phyloP scores from a whole-genome alignment of 176 grass and related monocot genomes.

The Bromus sterilis region DNA sequence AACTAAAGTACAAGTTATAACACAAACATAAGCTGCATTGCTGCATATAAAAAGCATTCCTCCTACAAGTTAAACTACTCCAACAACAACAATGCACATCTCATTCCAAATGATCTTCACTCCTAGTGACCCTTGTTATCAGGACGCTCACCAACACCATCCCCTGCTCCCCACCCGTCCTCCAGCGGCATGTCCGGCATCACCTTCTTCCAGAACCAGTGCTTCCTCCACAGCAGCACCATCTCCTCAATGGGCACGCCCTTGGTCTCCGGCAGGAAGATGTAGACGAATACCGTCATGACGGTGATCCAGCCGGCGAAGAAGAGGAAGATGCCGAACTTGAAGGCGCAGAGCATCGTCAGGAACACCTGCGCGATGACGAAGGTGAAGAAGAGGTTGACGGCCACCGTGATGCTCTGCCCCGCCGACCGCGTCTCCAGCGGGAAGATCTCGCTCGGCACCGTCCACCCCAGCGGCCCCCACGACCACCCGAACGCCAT shows the following conservation, averaged over 20 bases:
- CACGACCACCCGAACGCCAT: constrained; percentile 91
- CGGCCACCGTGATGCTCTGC: constrained; percentile 94
- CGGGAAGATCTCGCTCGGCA: constrained; percentile 97
- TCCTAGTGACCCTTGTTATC: neutral
- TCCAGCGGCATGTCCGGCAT: constrained; percentile 46
- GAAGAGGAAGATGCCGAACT: constrained; percentile 98
- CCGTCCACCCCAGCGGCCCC: constrained; percentile 90
- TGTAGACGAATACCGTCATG: constrained; percentile 76
- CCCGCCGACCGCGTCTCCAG: constrained; percentile 88
- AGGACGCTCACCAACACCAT: neutral
- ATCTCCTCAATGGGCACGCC: constrained; percentile 98
- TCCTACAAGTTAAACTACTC: constrained; percentile 2
- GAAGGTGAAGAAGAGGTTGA: constrained; percentile 89
- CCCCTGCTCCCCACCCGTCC: constrained; percentile 23
- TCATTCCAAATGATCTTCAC: neutral
- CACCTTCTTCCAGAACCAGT: constrained; percentile 90
- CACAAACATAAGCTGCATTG: neutral
- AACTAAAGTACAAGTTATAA: neutral
- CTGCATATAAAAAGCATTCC: neutral
- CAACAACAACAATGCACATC: neutral
- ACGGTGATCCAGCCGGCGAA: constrained; percentile 83
- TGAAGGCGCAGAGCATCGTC: constrained; percentile 66
- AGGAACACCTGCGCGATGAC: constrained; percentile 80
- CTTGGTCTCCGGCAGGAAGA: constrained; percentile 86
- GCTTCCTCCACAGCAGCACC: constrained; percentile 91